A percentile compares a stretch with the other conserved stretches of the same genome.
phyloP scores from a whole-genome alignment of 768 basidiomycete species.

The Hericium erinaceus region DNA sequence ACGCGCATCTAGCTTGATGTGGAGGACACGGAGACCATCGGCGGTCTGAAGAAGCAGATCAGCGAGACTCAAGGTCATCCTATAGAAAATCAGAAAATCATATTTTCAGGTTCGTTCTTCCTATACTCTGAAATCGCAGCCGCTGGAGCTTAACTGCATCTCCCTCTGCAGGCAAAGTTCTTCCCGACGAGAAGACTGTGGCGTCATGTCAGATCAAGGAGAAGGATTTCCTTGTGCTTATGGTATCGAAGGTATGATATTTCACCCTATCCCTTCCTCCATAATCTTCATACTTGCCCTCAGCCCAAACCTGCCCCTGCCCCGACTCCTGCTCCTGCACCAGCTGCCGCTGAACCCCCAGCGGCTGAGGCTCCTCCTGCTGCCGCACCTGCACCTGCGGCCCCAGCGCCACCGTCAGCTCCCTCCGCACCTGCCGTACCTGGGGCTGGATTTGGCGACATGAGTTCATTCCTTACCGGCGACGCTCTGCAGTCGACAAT shows the following conservation, averaged over 20 bases:
- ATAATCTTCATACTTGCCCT: background rate
- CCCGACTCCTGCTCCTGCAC: conserved; percentile 21
- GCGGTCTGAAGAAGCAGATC: conserved; percentile 78
- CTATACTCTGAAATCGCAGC: background rate
- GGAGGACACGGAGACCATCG: conserved; percentile 67
- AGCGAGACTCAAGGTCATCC: conserved; percentile 64
- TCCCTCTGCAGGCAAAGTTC: conserved; percentile 67
- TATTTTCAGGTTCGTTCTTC: conserved; percentile 67
- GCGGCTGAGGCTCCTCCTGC: conserved; percentile 26
- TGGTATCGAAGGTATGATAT: conserved; percentile 86
- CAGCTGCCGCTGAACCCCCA: conserved; percentile 21
- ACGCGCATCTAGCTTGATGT: conserved; percentile 55
- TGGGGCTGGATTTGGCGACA: conserved; percentile 32
- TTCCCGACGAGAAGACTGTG: conserved; percentile 81
- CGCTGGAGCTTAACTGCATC: background rate
- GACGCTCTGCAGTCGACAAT: conserved; percentile 68
- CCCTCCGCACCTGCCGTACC: conserved; percentile 22
- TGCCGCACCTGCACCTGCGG: conserved; percentile 24
- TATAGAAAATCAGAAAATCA: conserved; percentile 77
- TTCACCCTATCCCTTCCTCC: background rate
- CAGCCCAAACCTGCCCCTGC: conserved; percentile 49
- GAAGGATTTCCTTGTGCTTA: conserved; percentile 98
- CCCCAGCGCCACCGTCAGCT: conserved; percentile 24
- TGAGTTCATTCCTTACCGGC: conserved; percentile 66
- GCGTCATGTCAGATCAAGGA: conserved; percentile 90